Conservation (phyloP, 164 flowering plant species). For the Hamamelis virginiana region DNA sequence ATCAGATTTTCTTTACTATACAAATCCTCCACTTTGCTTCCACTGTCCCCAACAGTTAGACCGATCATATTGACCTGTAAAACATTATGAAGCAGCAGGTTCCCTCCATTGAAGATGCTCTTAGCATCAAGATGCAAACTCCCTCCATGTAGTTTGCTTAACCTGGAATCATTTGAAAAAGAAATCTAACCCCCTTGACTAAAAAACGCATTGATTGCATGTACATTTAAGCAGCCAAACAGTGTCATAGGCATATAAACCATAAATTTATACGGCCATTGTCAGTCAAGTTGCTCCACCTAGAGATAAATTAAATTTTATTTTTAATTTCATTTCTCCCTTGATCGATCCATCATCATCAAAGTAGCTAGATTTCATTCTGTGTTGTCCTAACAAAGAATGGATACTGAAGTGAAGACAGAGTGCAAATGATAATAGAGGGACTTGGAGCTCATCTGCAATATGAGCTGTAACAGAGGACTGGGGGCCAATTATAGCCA, state of each 20-base stretch:
- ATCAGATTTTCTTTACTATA: too few species aligned
- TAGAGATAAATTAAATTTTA: conserved; percentile 34
- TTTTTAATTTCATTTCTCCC: conserved; percentile 65
- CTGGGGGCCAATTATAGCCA: conserved; percentile 70
- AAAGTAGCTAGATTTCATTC: conserved; percentile 45
- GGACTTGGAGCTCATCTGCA: conserved; percentile 56
- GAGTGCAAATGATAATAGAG: conserved; percentile 60
- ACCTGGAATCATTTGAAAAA: conserved; percentile 41
- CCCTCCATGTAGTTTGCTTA: conserved; percentile 21
- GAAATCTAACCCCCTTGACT: conserved; percentile 47
- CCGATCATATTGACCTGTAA: conserved; percentile 44
- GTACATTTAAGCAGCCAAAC: conserved; percentile 70
- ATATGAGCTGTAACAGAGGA: conserved; percentile 56
- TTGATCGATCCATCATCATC: conserved; percentile 63
- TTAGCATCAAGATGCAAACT: conserved; percentile 44
- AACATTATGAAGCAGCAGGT: conserved; percentile 33
- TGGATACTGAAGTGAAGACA: conserved; percentile 59
- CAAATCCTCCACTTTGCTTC: too few species aligned
- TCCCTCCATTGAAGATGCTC: conserved; percentile 53
- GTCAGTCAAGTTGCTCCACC: conserved; percentile 46
- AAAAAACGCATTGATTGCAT: conserved; percentile 48
- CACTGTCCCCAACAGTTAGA: too few species aligned
- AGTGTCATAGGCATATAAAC: conserved; percentile 63
- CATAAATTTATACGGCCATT: conserved; percentile 33
- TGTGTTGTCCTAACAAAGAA: conserved; percentile 52